Percentiles rank a stretch among this genome's conserved stretches.
Conservation (phyloP, 2,329 filamentous ascomycete genomes). For the Stagonosporopsis tanaceti region DNA sequence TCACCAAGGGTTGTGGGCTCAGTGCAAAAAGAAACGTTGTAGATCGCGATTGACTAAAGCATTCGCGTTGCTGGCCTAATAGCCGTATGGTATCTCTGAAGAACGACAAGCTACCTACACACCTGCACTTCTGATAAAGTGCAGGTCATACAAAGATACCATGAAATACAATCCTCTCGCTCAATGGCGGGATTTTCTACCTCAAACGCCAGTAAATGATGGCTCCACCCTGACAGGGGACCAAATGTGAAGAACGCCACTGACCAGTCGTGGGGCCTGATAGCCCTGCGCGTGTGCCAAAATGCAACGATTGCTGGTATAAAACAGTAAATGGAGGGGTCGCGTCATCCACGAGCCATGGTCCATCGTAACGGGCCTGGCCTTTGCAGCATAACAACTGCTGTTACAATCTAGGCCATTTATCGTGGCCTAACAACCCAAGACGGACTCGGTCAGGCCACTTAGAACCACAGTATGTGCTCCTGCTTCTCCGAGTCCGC, state of each 20-base stretch:
- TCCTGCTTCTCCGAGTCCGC: neutral
- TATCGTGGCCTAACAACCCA: neutral
- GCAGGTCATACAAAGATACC: constrained; percentile 34
- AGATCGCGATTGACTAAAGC: constrained; percentile 22
- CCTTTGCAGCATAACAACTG: neutral
- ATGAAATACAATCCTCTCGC: constrained; percentile 22
- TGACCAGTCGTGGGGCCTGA: constrained; percentile 34
- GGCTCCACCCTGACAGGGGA: constrained; percentile 30
- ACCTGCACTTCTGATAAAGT: constrained; percentile 44
- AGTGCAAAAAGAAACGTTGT: constrained; percentile 2
- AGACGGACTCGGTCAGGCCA: neutral
- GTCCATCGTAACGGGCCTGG: neutral
- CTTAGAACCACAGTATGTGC: neutral
- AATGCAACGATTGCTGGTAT: constrained; percentile 45
- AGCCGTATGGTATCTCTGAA: constrained; percentile 37
- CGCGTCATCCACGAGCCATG: neutral
- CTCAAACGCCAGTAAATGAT: constrained; percentile 34
- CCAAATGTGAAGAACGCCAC: constrained; percentile 39
- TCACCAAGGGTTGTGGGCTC: neutral
- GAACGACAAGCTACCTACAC: constrained; percentile 26
- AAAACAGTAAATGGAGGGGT: constrained; percentile 31
- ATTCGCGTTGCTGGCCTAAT: constrained; percentile 32
- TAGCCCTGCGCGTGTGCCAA: constrained; percentile 40
- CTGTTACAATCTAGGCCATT: neutral
- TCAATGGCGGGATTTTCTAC: constrained; percentile 22